Conservation (phyloP, 2,329 filamentous ascomycete genomes). For the Sporothrix pallida region DNA sequence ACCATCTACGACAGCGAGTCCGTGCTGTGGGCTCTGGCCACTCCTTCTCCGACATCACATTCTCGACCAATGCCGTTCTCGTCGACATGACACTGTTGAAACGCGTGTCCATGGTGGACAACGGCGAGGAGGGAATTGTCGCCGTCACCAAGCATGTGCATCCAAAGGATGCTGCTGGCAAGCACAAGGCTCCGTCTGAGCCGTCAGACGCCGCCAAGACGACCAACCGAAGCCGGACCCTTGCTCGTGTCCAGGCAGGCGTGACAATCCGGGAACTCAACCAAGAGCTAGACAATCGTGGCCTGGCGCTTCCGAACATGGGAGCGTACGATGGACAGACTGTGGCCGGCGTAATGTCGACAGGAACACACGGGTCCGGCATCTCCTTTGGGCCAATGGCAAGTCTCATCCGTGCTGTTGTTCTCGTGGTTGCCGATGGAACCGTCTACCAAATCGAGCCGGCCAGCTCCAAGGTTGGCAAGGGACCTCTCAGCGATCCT, state of each 20-base stretch:
- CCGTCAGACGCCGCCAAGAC: neutral
- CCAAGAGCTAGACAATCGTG: conserved; percentile 38
- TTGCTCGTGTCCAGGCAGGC: conserved; percentile 40
- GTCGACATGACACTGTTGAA: conserved; percentile 37
- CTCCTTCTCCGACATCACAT: conserved; percentile 41
- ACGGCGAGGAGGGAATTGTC: conserved; percentile 36
- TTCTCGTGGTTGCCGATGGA: conserved; percentile 39
- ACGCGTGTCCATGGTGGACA: conserved; percentile 38
- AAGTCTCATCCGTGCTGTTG: conserved; percentile 38
- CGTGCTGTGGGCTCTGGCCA: conserved; percentile 42
- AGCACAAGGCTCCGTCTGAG: neutral
- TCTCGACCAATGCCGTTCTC: conserved; percentile 38
- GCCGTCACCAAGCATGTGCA: conserved; percentile 26
- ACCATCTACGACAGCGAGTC: conserved; percentile 36
- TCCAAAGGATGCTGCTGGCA: neutral
- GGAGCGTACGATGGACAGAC: conserved; percentile 42
- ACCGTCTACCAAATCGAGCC: conserved; percentile 42
- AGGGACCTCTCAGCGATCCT: conserved; percentile 38
- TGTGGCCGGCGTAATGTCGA: conserved; percentile 40
- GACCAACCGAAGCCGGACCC: conserved; percentile 33
- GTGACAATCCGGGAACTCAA: conserved; percentile 41
- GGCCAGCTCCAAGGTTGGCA: conserved; percentile 17
- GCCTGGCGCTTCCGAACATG: conserved; percentile 40
- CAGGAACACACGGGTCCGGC: conserved; percentile 41
- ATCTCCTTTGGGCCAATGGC: conserved; percentile 39